These are phyloP conservation scores for Xylaria sp. DNA, from an alignment of 2,329 filamentous ascomycete species.

Conservation along the genomic window DNA sequence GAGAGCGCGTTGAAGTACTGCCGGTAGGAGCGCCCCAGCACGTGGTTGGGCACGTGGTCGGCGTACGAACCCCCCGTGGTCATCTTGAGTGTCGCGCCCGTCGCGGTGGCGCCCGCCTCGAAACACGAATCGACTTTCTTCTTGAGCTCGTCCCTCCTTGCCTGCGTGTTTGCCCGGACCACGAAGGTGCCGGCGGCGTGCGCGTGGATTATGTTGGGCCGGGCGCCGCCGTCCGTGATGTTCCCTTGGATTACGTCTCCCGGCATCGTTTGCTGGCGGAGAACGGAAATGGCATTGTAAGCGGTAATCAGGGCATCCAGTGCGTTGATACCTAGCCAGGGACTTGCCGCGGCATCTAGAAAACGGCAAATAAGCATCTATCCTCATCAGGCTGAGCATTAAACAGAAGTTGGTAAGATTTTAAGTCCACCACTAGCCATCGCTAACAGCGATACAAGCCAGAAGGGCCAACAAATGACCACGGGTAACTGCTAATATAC, in stretches of 20 bases:
- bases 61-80: conserved; percentile 49
- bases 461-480: background rate
- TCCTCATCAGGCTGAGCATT: background rate
- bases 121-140: conserved; percentile 50
- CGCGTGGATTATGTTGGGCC: conserved; percentile 60
- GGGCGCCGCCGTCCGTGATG: conserved; percentile 55
- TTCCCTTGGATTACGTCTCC: conserved; percentile 54
- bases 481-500: too few relatives aligned
- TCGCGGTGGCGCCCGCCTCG: conserved; percentile 49
- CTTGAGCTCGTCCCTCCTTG: conserved; percentile 43
- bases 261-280: conserved; percentile 59
- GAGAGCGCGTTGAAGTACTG: conserved; percentile 47
- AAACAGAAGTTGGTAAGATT: too few relatives aligned
- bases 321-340: conserved; percentile 63
- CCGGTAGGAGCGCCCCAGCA: conserved; percentile 50
- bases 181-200: conserved; percentile 40
- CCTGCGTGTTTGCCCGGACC: conserved; percentile 37
- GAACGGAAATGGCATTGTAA: conserved; percentile 51
- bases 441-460: too few relatives aligned
- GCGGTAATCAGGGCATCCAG: conserved; percentile 57
- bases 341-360: conserved; percentile 54
- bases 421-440: too few relatives aligned
- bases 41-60: conserved; percentile 57
- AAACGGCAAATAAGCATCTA: conserved; percentile 6
- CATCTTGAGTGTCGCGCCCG: conserved; percentile 52